Percentiles rank a stretch among this genome's conserved stretches.
phyloP scores from a whole-genome alignment of 2,329 filamentous ascomycete genomes.

The Thielaviopsis euricoi region DNA sequence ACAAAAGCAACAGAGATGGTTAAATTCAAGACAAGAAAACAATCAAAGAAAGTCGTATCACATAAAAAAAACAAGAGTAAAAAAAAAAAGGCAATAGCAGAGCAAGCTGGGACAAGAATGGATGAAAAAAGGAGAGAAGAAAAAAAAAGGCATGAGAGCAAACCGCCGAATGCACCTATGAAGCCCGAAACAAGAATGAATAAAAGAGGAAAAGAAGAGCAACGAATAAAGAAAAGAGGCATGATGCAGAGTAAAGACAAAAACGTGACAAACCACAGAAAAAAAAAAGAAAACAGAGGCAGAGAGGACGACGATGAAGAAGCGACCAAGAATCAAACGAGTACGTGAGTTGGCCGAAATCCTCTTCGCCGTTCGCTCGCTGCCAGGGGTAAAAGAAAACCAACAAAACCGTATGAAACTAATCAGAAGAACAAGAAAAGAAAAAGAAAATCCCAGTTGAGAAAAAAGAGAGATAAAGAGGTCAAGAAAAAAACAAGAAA shows the following conservation, averaged over 20 bases:
- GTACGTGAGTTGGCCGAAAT: too few species aligned
- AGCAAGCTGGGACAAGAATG: slow-evolving; percentile 9
- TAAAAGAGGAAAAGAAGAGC: slow-evolving; percentile 4
- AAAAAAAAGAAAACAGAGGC: neutral
- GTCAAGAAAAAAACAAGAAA: neutral
- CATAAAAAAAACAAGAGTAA: neutral
- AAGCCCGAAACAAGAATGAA: slow-evolving; percentile 11
- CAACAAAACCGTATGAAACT: neutral
- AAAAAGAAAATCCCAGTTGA: neutral
- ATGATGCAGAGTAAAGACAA: neutral
- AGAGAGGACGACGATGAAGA: neutral
- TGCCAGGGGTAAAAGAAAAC: neutral
- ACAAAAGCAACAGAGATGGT: neutral
- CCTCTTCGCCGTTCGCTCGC: neutral
- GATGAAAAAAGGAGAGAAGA: neutral
- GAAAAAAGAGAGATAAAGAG: too few species aligned
- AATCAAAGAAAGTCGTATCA: slow-evolving; percentile 1
- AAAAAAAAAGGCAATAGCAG: slow-evolving; percentile 12
- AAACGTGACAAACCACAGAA: neutral
- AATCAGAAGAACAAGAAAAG: neutral
- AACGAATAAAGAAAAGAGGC: neutral
- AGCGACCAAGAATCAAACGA: too few species aligned
- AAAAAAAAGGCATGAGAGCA: neutral
- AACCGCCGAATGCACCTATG: neutral
- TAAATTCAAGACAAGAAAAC: neutral